These are phyloP conservation scores for Aspergillus viridinutans DNA, from an alignment of 2,329 filamentous ascomycete genomes.

Conservation along the genomic window DNA sequence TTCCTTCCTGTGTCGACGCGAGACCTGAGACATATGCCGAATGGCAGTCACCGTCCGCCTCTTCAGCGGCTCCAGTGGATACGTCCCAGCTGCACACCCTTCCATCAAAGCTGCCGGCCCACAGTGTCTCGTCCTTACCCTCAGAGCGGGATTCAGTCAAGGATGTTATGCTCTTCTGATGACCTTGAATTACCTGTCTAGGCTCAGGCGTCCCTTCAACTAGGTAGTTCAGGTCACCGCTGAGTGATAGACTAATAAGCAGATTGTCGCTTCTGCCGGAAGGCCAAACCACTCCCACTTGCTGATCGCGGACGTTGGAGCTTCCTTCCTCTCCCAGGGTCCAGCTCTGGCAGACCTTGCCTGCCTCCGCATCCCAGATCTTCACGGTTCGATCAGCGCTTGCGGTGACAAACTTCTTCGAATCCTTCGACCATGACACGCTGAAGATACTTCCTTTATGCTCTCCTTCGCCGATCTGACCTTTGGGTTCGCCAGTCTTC, in stretches of 20 bases:
- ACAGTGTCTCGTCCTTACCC: constrained; percentile 58
- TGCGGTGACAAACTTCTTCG: constrained; percentile 80
- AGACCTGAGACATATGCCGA: constrained; percentile 83
- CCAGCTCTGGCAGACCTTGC: constrained; percentile 77
- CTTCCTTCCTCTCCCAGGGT: constrained; percentile 70
- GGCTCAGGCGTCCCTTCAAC: constrained; percentile 66
- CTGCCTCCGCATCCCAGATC: constrained; percentile 84
- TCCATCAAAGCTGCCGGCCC: constrained; percentile 90
- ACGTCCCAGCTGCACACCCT: constrained; percentile 81
- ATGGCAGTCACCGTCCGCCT: constrained; percentile 75
- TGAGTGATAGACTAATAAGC: constrained; percentile 83
- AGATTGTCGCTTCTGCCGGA: constrained; percentile 75
- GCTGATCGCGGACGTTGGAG: constrained; percentile 74
- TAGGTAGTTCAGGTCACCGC: constrained; percentile 87
- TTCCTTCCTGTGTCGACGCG: constrained; percentile 49
- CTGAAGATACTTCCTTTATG: constrained; percentile 93
- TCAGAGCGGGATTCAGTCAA: constrained; percentile 54
- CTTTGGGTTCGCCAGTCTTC: constrained; percentile 81
- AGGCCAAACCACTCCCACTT: constrained; percentile 91
- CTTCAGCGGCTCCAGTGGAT: constrained; percentile 61
- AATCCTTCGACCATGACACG: constrained; percentile 84
- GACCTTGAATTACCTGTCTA: constrained; percentile 71
- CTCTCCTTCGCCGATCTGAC: constrained; percentile 65
- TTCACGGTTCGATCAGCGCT: constrained; percentile 93
- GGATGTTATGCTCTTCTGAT: constrained; percentile 87